Percentiles rank a stretch among this genome's conserved stretches.
Evolutionary conservation across 441 rosid genomes (phyloP).

Genomic region (Geranium incanum): DNA sequence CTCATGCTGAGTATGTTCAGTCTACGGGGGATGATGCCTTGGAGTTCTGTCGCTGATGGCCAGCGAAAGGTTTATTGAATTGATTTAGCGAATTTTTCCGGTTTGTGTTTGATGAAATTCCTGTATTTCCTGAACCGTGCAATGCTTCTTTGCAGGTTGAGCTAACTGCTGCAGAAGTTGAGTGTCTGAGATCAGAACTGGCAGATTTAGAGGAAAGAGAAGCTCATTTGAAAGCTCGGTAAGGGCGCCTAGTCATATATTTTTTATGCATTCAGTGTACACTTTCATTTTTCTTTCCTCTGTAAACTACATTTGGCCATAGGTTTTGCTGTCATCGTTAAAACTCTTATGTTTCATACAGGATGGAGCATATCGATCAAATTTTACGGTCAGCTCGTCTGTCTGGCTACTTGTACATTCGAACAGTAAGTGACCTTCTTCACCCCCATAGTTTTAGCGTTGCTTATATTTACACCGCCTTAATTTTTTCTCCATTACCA

Average conservation of each 20-base stretch:
- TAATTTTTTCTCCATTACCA: background rate
- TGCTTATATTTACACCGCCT: constrained; percentile 12
- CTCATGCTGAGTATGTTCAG: constrained; percentile 66
- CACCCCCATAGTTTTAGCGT: constrained; percentile 10
- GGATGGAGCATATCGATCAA: constrained; percentile 91
- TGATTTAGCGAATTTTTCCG: constrained; percentile 7
- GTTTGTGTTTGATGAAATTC: constrained; percentile 16
- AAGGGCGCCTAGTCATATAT: constrained; percentile 25
- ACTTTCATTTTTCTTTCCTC: background rate
- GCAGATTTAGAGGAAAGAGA: constrained; percentile 82
- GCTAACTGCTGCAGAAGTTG: constrained; percentile 62
- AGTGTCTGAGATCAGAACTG: constrained; percentile 69
- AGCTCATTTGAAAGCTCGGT: constrained; percentile 84
- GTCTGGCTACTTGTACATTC: constrained; percentile 69
- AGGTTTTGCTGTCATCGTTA: background rate
- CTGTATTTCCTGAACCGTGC: constrained; percentile 10
- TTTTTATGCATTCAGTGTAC: background rate
- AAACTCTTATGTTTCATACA: constrained; percentile 22
- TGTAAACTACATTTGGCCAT: background rate
- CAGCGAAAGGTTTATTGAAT: constrained; percentile 61
- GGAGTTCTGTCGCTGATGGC: constrained; percentile 44
- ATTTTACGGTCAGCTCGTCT: constrained; percentile 76
- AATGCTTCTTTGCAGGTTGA: constrained; percentile 44
- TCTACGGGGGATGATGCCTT: constrained; percentile 55
- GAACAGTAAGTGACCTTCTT: constrained; percentile 47